A percentile compares a stretch with the other conserved stretches of the same genome.
These are phyloP conservation scores for Entomortierella parvispora DNA, from an alignment of 192 early-diverging fungal genomes.

Conservation along the genomic window DNA sequence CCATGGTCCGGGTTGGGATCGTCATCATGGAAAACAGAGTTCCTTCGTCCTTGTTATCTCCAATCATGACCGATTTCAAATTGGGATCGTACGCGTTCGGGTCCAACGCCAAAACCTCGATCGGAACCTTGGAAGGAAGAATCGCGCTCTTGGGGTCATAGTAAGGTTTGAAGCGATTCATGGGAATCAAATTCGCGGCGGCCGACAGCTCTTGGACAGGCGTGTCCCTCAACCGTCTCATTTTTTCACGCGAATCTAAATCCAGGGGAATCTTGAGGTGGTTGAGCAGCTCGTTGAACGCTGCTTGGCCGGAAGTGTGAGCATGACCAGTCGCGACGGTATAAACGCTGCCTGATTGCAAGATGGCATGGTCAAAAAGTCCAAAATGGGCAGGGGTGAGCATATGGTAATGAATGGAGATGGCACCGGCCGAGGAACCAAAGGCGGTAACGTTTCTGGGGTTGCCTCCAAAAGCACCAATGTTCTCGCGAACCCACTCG, in stretches of 20 bases:
- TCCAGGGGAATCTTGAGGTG: constrained; percentile 17
- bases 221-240: constrained; percentile 9
- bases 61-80: constrained; percentile 36
- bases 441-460: constrained; percentile 21
- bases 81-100: constrained; percentile 15
- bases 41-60: constrained; percentile 25
- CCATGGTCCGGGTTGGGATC: background rate
- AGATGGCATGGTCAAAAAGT: constrained; percentile 43
- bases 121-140: constrained; percentile 13
- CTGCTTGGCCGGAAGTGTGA: constrained; percentile 10
- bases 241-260: constrained; percentile 16
- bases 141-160: constrained; percentile 10
- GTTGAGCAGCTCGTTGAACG: constrained; percentile 12
- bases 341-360: constrained; percentile 28
- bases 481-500: constrained; percentile 33
- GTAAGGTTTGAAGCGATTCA: background rate
- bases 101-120: background rate
- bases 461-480: constrained; percentile 17
- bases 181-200: background rate
- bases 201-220: constrained; percentile 2
- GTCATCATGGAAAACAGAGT: constrained; percentile 1
- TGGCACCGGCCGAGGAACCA: constrained; percentile 24
- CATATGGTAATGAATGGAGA: constrained; percentile 32
- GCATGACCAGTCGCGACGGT: constrained; percentile 1
- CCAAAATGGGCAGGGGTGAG: constrained; percentile 17